These are phyloP conservation scores for Thuidium tamariscinum DNA, from an alignment of 225 moss, liverwort and hornwort genomes.

Conservation along the genomic window DNA sequence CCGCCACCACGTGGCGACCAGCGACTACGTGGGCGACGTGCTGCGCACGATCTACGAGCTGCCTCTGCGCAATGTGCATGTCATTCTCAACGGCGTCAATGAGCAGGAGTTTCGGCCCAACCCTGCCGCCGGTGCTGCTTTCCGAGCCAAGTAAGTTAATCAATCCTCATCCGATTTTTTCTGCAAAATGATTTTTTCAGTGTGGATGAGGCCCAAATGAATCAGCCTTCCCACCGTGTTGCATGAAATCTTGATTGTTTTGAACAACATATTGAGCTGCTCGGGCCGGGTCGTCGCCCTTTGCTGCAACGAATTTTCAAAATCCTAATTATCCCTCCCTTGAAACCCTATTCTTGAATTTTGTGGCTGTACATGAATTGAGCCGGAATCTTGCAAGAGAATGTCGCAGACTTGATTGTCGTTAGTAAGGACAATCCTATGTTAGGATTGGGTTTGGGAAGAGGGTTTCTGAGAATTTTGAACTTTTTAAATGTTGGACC, in stretches of 20 bases:
- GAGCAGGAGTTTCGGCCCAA: conserved; percentile 61
- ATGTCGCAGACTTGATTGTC: neutral
- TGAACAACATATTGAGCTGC: neutral
- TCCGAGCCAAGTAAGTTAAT: conserved; percentile 41
- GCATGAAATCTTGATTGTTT: neutral
- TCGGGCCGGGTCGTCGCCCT: neutral
- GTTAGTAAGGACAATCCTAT: neutral
- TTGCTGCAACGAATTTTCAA: neutral
- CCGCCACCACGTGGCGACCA: conserved; percentile 84
- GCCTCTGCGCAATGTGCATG: conserved; percentile 67
- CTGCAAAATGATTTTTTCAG: neutral
- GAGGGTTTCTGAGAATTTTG: neutral
- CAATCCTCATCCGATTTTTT: neutral
- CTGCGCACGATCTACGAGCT: conserved; percentile 94
- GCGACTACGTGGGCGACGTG: conserved; percentile 96
- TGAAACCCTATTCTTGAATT: neutral
- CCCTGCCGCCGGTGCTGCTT: conserved; percentile 48
- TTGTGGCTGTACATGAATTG: neutral
- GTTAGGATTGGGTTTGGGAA: neutral
- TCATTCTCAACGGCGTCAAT: conserved; percentile 84
- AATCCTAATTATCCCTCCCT: neutral
- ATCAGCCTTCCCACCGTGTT: neutral
- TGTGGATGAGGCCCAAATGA: neutral
- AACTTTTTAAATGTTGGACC: neutral
- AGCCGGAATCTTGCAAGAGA: neutral